A percentile compares a stretch with the other conserved stretches of the same genome.
phyloP scores from a whole-genome alignment of 345 rosid species.

The Boechera divaricarpa region DNA sequence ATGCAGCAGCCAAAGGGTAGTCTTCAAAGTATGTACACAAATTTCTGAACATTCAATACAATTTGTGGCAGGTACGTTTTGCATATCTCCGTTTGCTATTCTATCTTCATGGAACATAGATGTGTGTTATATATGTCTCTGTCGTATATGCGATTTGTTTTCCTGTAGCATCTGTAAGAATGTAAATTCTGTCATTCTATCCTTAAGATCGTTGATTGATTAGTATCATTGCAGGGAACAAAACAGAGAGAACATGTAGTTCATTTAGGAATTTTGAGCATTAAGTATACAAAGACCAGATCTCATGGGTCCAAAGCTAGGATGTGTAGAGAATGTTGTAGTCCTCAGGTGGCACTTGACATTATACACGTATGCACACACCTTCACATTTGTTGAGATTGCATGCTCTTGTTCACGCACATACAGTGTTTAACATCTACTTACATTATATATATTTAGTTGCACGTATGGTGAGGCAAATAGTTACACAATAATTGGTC shows the following conservation, averaged over 20 bases:
- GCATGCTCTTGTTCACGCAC: no score
- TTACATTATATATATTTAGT: no score
- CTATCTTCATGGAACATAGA: constrained; percentile 2
- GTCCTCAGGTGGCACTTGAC: background rate
- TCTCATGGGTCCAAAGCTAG: background rate
- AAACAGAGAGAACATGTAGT: background rate
- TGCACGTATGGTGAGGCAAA: no score
- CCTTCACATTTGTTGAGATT: no score
- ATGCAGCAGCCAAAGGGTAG: background rate
- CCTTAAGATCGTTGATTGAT: no score
- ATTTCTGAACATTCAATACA: background rate
- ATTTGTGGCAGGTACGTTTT: constrained; percentile 8
- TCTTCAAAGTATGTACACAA: background rate
- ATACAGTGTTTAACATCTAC: no score
- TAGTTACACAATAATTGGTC: no score
- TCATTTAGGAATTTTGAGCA: background rate
- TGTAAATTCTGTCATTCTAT: background rate
- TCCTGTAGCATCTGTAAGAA: background rate
- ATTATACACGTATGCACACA: background rate
- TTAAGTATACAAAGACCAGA: background rate
- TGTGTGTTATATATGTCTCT: background rate
- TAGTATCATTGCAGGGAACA: background rate
- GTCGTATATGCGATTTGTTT: background rate
- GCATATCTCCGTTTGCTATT: background rate
- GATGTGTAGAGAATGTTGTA: background rate